Evolutionary conservation across 2,329 filamentous ascomycete genomes (phyloP).

Genomic region (Lachnellula hyalina): DNA sequence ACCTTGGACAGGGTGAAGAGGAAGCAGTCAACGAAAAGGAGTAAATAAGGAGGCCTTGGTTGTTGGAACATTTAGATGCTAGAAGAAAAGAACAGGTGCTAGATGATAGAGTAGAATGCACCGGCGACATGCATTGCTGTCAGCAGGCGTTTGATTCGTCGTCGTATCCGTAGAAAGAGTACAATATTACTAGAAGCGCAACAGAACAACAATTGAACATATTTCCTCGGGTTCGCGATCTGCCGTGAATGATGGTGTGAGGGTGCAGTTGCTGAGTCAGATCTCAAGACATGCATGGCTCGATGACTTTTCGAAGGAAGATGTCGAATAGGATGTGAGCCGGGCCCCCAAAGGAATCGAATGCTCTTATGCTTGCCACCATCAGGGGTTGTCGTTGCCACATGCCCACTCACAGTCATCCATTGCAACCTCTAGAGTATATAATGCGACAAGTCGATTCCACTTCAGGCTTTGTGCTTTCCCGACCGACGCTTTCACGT

Average conservation of each 20-base stretch:
- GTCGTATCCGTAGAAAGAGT: neutral
- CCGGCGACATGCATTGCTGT: neutral
- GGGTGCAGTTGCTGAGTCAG: neutral
- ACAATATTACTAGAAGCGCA: neutral
- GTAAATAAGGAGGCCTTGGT: slow-evolving; percentile 8
- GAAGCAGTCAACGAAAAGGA: slow-evolving; percentile 35
- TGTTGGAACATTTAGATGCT: neutral
- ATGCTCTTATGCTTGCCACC: neutral
- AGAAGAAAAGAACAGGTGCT: neutral
- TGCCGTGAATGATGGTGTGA: neutral
- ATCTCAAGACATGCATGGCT: neutral
- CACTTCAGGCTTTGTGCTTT: too few species aligned
- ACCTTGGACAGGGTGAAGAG: slow-evolving; percentile 56
- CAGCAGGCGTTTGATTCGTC: neutral
- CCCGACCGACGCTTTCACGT: too few species aligned
- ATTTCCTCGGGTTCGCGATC: neutral
- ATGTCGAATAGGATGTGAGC: neutral
- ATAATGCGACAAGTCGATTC: too few species aligned
- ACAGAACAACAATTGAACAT: neutral
- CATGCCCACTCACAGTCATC: too few species aligned
- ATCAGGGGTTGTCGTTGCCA: neutral
- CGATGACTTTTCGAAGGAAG: neutral
- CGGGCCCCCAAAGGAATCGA: neutral
- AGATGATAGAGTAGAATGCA: neutral
- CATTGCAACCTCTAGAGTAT: too few species aligned